Conservation (phyloP, 768 basidiomycete species). For the Tricholoma matsutake region DNA sequence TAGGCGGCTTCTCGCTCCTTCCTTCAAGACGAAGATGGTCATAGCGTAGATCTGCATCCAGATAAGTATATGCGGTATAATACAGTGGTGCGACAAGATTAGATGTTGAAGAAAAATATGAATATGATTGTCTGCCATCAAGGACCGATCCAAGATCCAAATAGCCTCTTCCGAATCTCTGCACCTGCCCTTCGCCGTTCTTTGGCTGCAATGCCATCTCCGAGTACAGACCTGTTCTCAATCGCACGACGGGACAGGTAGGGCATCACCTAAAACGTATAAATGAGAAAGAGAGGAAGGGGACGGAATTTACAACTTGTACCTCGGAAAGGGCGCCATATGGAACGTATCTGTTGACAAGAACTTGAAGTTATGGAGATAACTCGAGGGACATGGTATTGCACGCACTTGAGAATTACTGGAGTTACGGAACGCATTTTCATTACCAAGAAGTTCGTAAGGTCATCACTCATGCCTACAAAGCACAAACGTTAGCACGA, state of each 20-base stretch:
- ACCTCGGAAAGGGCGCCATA: conserved; percentile 73
- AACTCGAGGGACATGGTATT: conserved; percentile 3
- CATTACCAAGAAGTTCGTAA: conserved; percentile 67
- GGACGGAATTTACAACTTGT: conserved; percentile 4
- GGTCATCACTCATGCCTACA: conserved; percentile 80
- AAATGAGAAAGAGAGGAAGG: background rate
- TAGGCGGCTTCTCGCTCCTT: too few relatives aligned
- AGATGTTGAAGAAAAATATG: background rate
- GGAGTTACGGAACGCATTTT: conserved; percentile 54
- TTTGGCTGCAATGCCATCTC: conserved; percentile 59
- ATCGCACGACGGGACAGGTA: conserved; percentile 86
- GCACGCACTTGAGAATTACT: conserved; percentile 69
- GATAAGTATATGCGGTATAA: too few relatives aligned
- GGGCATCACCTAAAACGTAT: conserved; percentile 66
- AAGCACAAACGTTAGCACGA: background rate
- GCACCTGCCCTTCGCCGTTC: conserved; percentile 56
- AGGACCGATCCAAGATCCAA: conserved; percentile 19
- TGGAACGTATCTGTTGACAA: conserved; percentile 55
- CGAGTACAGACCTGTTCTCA: conserved; percentile 90
- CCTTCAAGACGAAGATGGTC: too few relatives aligned
- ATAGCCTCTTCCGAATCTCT: conserved; percentile 49
- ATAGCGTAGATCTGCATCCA: too few relatives aligned
- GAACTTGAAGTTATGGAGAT: background rate
- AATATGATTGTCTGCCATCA: background rate
- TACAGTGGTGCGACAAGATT: background rate